These are phyloP conservation scores for Aspergillus pseudotamarii DNA, from an alignment of 2,329 filamentous ascomycete species.

Conservation along the genomic window DNA sequence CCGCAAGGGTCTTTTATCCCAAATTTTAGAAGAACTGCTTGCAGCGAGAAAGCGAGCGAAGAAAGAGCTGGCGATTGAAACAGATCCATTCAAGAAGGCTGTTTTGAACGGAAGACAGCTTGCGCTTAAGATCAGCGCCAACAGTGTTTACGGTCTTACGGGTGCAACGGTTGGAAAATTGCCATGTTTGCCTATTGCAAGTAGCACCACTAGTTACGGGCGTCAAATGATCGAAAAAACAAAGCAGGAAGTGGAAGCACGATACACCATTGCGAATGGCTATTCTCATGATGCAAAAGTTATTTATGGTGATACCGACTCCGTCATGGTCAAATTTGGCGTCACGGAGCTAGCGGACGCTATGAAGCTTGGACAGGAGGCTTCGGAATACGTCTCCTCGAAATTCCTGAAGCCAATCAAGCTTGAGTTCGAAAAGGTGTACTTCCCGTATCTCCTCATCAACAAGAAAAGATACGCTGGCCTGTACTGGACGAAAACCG, in stretches of 20 bases:
- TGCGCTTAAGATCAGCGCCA: conserved; percentile 93
- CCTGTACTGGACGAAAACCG: conserved; percentile 92
- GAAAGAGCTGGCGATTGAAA: conserved; percentile 83
- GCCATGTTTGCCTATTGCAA: conserved; percentile 91
- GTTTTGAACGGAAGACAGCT: conserved; percentile 96
- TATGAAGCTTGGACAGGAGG: conserved; percentile 95
- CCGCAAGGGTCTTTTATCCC: conserved; percentile 86
- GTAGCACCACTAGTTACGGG: conserved; percentile 94
- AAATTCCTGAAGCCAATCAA: conserved; percentile 98
- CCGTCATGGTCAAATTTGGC: conserved; percentile 99
- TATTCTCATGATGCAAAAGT: conserved; percentile 94
- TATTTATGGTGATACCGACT: conserved; percentile 98
- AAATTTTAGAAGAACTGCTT: conserved; percentile 93
- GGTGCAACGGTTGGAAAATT: conserved; percentile 95
- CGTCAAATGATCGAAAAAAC: conserved; percentile 99
- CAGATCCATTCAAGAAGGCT: conserved; percentile 95
- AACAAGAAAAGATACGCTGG: conserved; percentile 99
- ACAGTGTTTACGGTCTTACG: conserved; percentile 96
- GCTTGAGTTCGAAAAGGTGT: conserved; percentile 98
- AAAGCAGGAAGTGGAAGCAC: conserved; percentile 88
- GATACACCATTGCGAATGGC: conserved; percentile 90
- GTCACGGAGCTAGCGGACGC: conserved; percentile 81
- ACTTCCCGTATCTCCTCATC: conserved; percentile 96
- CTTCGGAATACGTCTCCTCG: conserved; percentile 80
- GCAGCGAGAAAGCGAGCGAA: conserved; percentile 94